A percentile compares a stretch with the other conserved stretches of the same genome.
These are phyloP conservation scores for Apophysomyces variabilis DNA, from an alignment of 371 early-diverging fungal species.

Conservation along the genomic window DNA sequence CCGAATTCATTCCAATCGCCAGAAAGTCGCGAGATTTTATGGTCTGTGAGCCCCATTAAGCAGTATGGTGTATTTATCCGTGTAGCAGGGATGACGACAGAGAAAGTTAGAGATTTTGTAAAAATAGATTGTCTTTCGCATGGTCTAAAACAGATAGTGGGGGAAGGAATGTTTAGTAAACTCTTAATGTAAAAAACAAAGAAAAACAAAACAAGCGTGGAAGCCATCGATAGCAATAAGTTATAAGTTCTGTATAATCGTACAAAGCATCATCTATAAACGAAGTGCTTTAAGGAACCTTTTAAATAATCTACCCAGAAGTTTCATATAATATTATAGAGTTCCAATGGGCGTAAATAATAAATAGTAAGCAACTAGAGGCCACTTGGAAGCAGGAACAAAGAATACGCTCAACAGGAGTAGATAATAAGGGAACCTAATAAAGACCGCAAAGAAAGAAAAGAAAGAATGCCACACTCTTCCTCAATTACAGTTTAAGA, in stretches of 20 bases:
- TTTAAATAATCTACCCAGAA: not conserved
- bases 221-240: not conserved
- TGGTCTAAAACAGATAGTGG: constrained; percentile 37
- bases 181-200: constrained; percentile 34
- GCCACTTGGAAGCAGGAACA: no score
- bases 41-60: constrained; percentile 43
- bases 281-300: no score
- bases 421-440: no score
- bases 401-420: no score
- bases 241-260: not conserved
- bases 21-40: constrained; percentile 31
- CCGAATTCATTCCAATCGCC: constrained; percentile 27
- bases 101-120: constrained; percentile 50
- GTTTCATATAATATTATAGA: not conserved
- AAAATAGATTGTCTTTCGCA: constrained; percentile 40
- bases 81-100: constrained; percentile 50
- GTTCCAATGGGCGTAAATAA: no score
- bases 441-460: no score
- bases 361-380: no score
- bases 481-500: no score
- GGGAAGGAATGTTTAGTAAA: constrained; percentile 51
- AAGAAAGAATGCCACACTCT: no score
- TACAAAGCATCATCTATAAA: no score
- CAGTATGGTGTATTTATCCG: constrained; percentile 41
- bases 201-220: not conserved